Evolutionary conservation across 345 rosid species (phyloP).

Genomic region (Pistacia vera): DNA sequence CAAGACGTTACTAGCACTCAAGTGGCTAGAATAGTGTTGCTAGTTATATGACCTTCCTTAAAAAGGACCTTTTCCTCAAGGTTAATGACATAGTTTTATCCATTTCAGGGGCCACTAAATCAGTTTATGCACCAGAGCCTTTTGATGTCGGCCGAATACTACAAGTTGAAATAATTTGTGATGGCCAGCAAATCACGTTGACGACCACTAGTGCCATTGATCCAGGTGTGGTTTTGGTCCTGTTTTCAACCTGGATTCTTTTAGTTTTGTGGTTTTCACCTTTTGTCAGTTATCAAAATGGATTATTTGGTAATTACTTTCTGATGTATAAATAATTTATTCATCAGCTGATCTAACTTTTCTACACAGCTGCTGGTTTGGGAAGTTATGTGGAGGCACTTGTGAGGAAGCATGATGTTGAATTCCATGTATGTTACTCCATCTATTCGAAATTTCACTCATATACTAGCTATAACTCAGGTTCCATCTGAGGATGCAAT

Average conservation of each 20-base stretch:
- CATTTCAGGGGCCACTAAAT: conserved; percentile 85
- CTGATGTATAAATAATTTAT: conserved; percentile 1
- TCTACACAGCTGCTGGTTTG: conserved; percentile 83
- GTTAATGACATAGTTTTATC: conserved; percentile 16
- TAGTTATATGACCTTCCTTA: not conserved
- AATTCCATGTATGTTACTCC: conserved; percentile 67
- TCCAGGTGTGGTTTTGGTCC: conserved; percentile 58
- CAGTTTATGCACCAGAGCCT: conserved; percentile 93
- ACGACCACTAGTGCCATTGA: conserved; percentile 75
- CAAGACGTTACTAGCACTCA: not conserved
- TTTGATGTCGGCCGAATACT: conserved; percentile 77
- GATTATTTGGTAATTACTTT: conserved; percentile 10
- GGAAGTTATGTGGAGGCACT: conserved; percentile 97
- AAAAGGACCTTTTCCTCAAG: not conserved
- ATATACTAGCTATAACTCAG: not conserved
- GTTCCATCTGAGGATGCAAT: not conserved
- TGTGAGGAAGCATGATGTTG: conserved; percentile 85
- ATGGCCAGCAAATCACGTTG: conserved; percentile 55
- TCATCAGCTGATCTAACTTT: conserved; percentile 20
- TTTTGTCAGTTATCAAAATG: not conserved
- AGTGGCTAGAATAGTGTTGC: not conserved
- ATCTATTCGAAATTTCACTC: not conserved
- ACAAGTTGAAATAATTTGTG: conserved; percentile 64
- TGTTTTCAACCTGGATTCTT: conserved; percentile 16
- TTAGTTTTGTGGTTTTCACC: not conserved